Base-by-base conservation (phyloP, 768 basidiomycete genomes). In the Boletales sp. region DNA sequence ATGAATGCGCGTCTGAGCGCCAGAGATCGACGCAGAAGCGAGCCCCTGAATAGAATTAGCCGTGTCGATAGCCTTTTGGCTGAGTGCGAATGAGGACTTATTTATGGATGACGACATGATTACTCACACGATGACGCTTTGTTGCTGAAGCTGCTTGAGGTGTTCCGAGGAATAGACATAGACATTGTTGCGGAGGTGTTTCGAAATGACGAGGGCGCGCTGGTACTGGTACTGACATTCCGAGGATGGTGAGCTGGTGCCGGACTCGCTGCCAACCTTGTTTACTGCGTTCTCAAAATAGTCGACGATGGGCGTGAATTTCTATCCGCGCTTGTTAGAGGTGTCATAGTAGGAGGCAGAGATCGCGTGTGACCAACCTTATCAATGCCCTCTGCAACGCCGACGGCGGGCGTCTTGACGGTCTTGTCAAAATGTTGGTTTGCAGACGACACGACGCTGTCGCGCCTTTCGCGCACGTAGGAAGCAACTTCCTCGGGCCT, bases 211-310 rank as follows among this genome's bases (percentile, higher is more conserved):
- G 53, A 80, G 73, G 41, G 79, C 87, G 41, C 89, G 87, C 63
- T 88, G 86, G 60, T 88, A 87, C 69, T 91, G 90, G 57, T 81
- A 87, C 64, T 86, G 79, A 40, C 77, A 70, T 56, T 83, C 78
- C 11, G 76, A 72, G n/a, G 77, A 72, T 11, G 78, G 70, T 6
- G 72, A 71, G 30, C 79, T 71, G 8, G 74, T 64, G 15, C 72
- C 73, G 32, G 77, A 74, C 42, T 81, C 78, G 41, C 72, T 70
- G 41, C 68, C 64, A 8, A 70, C 64, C 8, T 67, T 72, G 64
- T 79, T 78, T 47, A 85, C 77, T 11, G 81, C 79, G 18, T 71
- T 73, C 64, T 86, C 82, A 48, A 90, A 72, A 57, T 81, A 83
- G 62, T 90, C 80, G 32, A 92, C 81, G 44, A 90, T 71, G 38